Evolutionary conservation across 805 yeast species (phyloP).

Genomic region (Lipomyces chichibuensis): DNA sequence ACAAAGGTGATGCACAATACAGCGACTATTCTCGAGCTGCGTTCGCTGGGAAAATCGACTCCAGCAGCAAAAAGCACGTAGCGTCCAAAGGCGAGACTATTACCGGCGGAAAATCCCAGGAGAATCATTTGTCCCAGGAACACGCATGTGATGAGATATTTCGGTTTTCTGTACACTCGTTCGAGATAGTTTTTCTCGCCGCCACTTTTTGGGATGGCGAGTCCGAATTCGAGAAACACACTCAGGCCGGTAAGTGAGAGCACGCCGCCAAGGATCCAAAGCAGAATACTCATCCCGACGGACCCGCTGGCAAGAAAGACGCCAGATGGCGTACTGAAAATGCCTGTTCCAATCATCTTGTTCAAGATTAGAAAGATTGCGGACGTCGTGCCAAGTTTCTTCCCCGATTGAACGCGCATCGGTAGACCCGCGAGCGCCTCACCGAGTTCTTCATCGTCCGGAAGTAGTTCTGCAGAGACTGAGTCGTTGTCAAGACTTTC

Average conservation of each 20-base stretch:
- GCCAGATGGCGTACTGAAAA: constrained; percentile 68
- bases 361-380: constrained; percentile 56
- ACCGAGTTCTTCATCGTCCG: constrained; percentile 19
- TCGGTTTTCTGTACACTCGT: constrained; percentile 58
- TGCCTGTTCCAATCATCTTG: constrained; percentile 75
- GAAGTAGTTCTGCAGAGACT: neutral
- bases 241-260: constrained; percentile 58
- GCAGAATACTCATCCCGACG: constrained; percentile 57
- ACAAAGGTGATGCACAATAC: constrained; percentile 53
- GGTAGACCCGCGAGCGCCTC: constrained; percentile 29
- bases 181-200: constrained; percentile 72
- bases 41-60: constrained; percentile 44
- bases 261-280: constrained; percentile 67
- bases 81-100: constrained; percentile 66
- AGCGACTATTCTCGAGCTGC: constrained; percentile 53
- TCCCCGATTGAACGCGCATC: constrained; percentile 4
- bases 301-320: constrained; percentile 61
- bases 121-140: constrained; percentile 59
- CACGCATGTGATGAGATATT: constrained; percentile 54
- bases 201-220: constrained; percentile 66
- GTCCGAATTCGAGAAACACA: constrained; percentile 67
- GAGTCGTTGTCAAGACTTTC: neutral
- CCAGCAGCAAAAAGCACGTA: constrained; percentile 55
- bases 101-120: constrained; percentile 64
- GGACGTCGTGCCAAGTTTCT: constrained; percentile 43